Evolutionary conservation across 495 filamentous ascomycete species (phyloP).

Genomic region (Penicillium argentinense): DNA sequence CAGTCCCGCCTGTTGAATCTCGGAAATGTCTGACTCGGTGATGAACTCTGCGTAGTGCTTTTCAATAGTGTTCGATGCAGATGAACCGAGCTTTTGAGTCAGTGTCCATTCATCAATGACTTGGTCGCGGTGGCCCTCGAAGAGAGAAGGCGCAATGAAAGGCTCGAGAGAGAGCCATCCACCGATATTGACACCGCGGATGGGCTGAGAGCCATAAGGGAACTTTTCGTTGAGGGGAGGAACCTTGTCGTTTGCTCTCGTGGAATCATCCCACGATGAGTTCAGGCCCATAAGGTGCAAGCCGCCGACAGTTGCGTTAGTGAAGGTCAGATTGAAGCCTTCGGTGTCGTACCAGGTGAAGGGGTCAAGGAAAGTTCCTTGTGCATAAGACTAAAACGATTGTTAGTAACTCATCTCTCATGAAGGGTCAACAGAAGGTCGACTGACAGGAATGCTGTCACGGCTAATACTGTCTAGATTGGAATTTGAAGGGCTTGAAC

Average conservation of each 20-base stretch:
- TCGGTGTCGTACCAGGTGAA: slow-evolving; percentile 90
- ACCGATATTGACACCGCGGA: slow-evolving; percentile 88
- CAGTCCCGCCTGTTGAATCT: slow-evolving; percentile 84
- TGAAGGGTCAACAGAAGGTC: background rate
- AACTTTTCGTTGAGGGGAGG: slow-evolving; percentile 69
- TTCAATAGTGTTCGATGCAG: slow-evolving; percentile 65
- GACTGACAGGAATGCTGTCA: slow-evolving; percentile 59
- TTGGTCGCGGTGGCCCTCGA: slow-evolving; percentile 61
- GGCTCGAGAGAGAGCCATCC: slow-evolving; percentile 96
- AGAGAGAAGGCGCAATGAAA: slow-evolving; percentile 92
- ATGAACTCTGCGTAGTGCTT: slow-evolving; percentile 90
- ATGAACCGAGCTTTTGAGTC: slow-evolving; percentile 62
- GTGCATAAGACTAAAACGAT: slow-evolving; percentile 44
- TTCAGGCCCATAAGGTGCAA: slow-evolving; percentile 88
- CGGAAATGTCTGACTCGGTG: slow-evolving; percentile 74
- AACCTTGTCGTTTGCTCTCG: slow-evolving; percentile 72
- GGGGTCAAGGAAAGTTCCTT: slow-evolving; percentile 82
- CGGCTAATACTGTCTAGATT: slow-evolving; percentile 60
- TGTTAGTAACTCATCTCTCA: background rate
- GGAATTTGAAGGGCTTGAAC: slow-evolving; percentile 46
- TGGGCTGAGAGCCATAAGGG: slow-evolving; percentile 74
- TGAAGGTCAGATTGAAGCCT: slow-evolving; percentile 95
- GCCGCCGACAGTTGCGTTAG: slow-evolving; percentile 77
- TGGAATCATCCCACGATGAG: slow-evolving; percentile 82
- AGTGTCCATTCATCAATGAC: slow-evolving; percentile 91